Conservation (phyloP, 2,329 filamentous ascomycete genomes). For the Bisporella sp. region DNA sequence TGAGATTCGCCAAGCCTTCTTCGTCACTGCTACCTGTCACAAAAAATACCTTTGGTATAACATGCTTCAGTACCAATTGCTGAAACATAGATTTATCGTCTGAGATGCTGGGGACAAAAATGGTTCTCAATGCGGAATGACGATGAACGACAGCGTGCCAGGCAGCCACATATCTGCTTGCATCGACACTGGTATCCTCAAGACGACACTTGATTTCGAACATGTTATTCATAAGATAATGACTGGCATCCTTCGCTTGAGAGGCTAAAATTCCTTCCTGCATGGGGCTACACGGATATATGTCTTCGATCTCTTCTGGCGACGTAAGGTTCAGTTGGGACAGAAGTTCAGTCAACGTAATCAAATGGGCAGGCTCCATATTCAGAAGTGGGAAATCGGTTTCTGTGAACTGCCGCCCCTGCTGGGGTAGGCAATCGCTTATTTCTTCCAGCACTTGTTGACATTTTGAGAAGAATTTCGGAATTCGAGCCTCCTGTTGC, state of each 20-base stretch:
- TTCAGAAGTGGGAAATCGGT: too few species aligned
- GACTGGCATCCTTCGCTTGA: constrained; percentile 6
- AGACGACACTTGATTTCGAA: too few species aligned
- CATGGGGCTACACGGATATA: constrained; percentile 12
- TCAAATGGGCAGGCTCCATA: too few species aligned
- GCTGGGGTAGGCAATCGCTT: too few species aligned
- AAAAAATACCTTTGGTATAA: too few species aligned
- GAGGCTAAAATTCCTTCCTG: constrained; percentile 13
- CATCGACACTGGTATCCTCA: too few species aligned
- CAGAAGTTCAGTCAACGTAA: constrained; percentile 1
- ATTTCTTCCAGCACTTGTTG: too few species aligned
- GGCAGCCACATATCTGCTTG: neutral
- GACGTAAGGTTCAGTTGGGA: constrained; percentile 1
- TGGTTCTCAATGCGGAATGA: neutral
- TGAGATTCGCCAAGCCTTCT: neutral
- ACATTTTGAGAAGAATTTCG: too few species aligned
- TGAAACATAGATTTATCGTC: neutral
- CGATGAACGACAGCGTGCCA: neutral
- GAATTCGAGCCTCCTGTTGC: too few species aligned
- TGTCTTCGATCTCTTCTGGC: constrained; percentile 10
- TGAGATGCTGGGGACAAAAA: neutral
- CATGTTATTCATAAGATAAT: constrained; percentile 7
- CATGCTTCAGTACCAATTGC: neutral
- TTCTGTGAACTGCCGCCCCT: too few species aligned
- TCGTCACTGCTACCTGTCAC: neutral